A percentile compares a stretch with the other conserved stretches of the same genome.
Conservation (phyloP, 2,329 filamentous ascomycete species). For the Colletotrichum lini region DNA sequence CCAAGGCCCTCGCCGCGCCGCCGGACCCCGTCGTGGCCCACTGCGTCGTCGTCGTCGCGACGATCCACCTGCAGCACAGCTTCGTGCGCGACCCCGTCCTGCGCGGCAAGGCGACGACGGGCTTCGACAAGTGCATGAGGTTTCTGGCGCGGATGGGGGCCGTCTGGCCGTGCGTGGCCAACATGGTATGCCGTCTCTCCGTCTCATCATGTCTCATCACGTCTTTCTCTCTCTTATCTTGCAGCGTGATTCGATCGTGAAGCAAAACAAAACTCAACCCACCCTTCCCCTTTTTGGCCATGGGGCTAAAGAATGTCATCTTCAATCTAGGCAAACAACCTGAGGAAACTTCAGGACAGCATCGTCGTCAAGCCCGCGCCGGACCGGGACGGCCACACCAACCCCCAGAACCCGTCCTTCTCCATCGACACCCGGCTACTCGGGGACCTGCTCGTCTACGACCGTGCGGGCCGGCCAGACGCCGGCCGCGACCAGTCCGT, state of each 20-base stretch:
- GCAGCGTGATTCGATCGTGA: no score
- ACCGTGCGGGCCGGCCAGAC: conserved; percentile 49
- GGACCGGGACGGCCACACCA: neutral
- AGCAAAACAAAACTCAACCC: neutral
- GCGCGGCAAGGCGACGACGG: conserved; percentile 45
- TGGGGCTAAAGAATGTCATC: no score
- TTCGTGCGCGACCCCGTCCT: conserved; percentile 54
- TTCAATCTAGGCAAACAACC: conserved; percentile 45
- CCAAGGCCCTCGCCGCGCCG: conserved; percentile 55
- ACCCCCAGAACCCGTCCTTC: conserved; percentile 35
- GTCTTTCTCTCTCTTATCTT: no score
- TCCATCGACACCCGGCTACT: conserved; percentile 54
- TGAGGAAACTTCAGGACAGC: conserved; percentile 52
- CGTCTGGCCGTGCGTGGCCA: conserved; percentile 46
- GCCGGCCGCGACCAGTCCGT: conserved; percentile 46
- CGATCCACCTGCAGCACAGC: conserved; percentile 68
- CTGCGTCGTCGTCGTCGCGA: conserved; percentile 66
- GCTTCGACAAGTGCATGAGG: conserved; percentile 48
- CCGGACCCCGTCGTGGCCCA: conserved; percentile 56
- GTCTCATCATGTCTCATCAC: no score
- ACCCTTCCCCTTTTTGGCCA: no score
- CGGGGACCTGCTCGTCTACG: conserved; percentile 55
- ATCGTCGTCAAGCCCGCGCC: conserved; percentile 42
- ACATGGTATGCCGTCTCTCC: conserved; percentile 45
- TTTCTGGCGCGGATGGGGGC: conserved; percentile 46